A percentile compares a stretch with the other conserved stretches of the same genome.
phyloP scores from a whole-genome alignment of 2,329 filamentous ascomycete species.

The Achaetomium macrosporum region DNA sequence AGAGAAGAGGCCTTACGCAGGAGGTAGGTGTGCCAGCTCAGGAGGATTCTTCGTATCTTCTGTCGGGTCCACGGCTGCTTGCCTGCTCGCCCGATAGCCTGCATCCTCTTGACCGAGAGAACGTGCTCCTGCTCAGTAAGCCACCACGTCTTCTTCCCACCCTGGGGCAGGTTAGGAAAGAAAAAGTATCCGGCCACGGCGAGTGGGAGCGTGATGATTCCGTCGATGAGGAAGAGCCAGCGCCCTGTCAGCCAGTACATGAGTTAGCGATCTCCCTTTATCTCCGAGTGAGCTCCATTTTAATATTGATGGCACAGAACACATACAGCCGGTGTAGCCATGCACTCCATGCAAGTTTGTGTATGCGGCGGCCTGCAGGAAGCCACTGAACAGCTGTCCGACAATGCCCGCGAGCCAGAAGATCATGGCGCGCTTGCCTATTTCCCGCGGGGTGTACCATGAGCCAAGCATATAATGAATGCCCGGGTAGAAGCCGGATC shows the following conservation, averaged over 20 bases:
- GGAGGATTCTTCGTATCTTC: background rate
- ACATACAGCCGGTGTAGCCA: background rate
- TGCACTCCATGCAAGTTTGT: background rate
- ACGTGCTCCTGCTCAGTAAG: background rate
- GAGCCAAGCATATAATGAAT: constrained; percentile 1
- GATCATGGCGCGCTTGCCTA: constrained; percentile 1
- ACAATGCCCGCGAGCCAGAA: background rate
- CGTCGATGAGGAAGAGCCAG: constrained; percentile 3
- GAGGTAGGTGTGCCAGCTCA: constrained; percentile 1
- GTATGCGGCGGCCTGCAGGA: background rate
- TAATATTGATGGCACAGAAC: no score
- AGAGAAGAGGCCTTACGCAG: background rate
- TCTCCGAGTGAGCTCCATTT: no score
- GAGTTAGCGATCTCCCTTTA: background rate
- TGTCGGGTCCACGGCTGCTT: background rate
- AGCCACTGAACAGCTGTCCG: constrained; percentile 1
- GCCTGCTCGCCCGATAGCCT: background rate
- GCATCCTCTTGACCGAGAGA: background rate
- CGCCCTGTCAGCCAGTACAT: background rate
- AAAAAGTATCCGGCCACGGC: background rate
- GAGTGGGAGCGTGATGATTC: background rate
- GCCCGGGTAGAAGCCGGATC: background rate
- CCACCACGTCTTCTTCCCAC: background rate
- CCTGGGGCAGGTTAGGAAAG: background rate
- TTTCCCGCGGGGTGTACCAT: background rate